phyloP scores from a whole-genome alignment of 2,329 filamentous ascomycete species.

The Colletotrichum viniferum region DNA sequence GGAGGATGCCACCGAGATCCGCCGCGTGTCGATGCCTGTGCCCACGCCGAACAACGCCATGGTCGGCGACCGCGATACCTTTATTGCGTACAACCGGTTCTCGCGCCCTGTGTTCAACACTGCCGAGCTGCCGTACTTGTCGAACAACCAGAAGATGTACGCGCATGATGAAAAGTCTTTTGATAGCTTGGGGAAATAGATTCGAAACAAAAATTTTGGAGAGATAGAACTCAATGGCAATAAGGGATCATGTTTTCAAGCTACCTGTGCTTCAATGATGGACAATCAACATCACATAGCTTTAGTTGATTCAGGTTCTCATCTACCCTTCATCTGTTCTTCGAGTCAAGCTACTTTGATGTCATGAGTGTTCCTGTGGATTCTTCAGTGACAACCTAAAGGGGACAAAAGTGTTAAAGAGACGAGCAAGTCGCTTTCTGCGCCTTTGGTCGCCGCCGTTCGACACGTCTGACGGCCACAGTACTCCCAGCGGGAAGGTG shows the following conservation, averaged over 20 bases:
- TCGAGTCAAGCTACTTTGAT: neutral
- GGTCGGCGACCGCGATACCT: constrained; percentile 37
- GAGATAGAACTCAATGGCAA: neutral
- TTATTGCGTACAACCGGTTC: constrained; percentile 54
- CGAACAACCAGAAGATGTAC: neutral
- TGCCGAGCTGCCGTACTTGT: neutral
- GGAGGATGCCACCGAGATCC: constrained; percentile 44
- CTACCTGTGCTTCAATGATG: too few species aligned
- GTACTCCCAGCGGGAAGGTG: neutral
- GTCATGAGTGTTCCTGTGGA: neutral
- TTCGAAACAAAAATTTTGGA: accelerated
- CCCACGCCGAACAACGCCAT: constrained; percentile 44
- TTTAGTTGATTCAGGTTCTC: neutral
- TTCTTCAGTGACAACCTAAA: too few species aligned
- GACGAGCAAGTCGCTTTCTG: too few species aligned
- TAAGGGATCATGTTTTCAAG: too few species aligned
- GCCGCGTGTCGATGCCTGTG: constrained; percentile 38
- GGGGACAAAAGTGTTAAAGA: too few species aligned
- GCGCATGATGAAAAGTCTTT: neutral
- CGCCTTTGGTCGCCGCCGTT: too few species aligned
- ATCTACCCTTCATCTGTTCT: neutral
- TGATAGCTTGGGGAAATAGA: neutral
- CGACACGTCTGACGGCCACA: accelerated
- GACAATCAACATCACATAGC: neutral
- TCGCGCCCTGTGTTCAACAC: constrained; percentile 33